Percentiles rank a stretch among this genome's conserved stretches.
Evolutionary conservation across 495 filamentous ascomycete genomes (phyloP).

Genomic region (Podospora anserina): DNA sequence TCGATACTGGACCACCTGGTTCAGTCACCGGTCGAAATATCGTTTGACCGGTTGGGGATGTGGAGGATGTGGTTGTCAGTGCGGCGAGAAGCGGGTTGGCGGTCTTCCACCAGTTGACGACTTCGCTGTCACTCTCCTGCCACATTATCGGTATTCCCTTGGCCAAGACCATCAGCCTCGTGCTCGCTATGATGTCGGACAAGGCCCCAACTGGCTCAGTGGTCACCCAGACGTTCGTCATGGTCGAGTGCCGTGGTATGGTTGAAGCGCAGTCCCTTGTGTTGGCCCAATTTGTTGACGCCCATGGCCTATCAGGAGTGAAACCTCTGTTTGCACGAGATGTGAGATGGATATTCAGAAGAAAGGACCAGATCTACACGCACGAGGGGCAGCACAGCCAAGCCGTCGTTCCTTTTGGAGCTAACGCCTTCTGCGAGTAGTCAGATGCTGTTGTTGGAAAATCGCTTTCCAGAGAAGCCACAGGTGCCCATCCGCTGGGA

Average conservation of each 20-base stretch:
- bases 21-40: background rate
- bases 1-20: background rate
- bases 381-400: slow-evolving; percentile 17
- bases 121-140: slow-evolving; percentile 1
- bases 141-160: slow-evolving; percentile 4
- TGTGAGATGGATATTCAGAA: background rate
- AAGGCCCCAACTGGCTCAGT: background rate
- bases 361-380: background rate
- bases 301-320: background rate
- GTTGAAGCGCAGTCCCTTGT: background rate
- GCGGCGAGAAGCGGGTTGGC: background rate
- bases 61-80: background rate
- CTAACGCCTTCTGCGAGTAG: background rate
- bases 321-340: background rate
- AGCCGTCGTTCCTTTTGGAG: slow-evolving; percentile 4
- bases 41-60: background rate
- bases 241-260: background rate
- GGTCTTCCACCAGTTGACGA: background rate
- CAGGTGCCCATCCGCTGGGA: slow-evolving; percentile 12
- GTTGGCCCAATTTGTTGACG: background rate
- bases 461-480: slow-evolving; percentile 4
- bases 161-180: background rate
- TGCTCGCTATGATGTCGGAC: background rate
- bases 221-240: slow-evolving; percentile 1
- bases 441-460: background rate